Percentiles rank a stretch among this genome's conserved stretches.
Evolutionary conservation across 176 grass and related monocot species (phyloP).

Genomic region (Carex myosuroides): DNA sequence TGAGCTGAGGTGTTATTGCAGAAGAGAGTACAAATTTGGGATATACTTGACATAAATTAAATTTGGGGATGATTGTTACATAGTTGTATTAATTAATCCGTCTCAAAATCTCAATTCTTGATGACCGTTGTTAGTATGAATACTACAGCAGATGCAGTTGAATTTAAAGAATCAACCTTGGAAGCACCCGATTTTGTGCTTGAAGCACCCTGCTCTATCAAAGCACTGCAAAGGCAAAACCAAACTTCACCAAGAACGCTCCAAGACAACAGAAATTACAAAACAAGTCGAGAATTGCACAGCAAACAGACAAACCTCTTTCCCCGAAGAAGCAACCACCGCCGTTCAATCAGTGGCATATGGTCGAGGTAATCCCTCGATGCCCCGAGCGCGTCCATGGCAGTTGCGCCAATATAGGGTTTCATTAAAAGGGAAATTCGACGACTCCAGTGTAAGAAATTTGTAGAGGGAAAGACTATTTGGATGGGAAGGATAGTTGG

Average conservation of each 20-base stretch:
- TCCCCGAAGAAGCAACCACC: slow-evolving; percentile 11
- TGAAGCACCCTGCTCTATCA: neutral
- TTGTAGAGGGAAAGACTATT: neutral
- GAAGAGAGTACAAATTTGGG: neutral
- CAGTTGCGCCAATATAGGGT: neutral
- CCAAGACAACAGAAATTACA: neutral
- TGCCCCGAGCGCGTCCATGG: neutral
- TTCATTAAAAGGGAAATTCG: neutral
- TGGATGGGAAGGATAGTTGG: neutral
- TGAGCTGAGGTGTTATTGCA: neutral
- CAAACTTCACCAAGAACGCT: neutral
- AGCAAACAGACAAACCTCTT: neutral
- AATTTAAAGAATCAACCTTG: neutral
- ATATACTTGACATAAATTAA: neutral
- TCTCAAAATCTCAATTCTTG: neutral
- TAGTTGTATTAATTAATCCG: neutral
- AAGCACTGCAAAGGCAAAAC: slow-evolving; percentile 2
- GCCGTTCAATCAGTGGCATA: slow-evolving; percentile 22
- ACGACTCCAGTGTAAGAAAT: neutral
- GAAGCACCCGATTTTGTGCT: neutral
- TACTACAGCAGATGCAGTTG: neutral
- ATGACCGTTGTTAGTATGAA: neutral
- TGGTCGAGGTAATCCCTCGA: slow-evolving; percentile 23
- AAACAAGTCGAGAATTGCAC: neutral
- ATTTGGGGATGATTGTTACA: too few relatives aligned